Percentiles rank a stretch among this genome's conserved stretches.
These are phyloP conservation scores for Pythium aquatile DNA, from an alignment of 352 stramenopile species.

Conservation along the genomic window DNA sequence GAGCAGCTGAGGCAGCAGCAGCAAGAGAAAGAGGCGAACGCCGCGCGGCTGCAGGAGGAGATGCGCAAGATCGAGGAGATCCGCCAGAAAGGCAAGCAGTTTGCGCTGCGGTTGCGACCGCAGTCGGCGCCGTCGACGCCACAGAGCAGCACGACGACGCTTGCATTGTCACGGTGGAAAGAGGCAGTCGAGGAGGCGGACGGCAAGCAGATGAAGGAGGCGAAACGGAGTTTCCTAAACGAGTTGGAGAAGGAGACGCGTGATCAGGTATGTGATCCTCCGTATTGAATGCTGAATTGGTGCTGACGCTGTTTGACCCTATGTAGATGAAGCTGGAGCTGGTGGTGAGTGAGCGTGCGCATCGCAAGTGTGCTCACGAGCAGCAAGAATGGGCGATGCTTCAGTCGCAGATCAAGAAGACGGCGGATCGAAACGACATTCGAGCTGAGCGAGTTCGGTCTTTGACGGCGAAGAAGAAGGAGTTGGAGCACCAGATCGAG, in stretches of 20 bases:
- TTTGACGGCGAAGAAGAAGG: conserved; percentile 26
- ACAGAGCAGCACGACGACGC: not conserved
- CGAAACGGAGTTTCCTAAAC: conserved; percentile 5
- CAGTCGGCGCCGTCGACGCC: conserved; percentile 25
- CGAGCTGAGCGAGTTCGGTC: conserved; percentile 12
- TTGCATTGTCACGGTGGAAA: not conserved
- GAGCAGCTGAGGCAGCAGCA: conserved; percentile 18
- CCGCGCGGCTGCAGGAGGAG: conserved; percentile 22
- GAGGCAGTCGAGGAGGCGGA: not conserved
- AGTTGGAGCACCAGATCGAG: conserved; percentile 37
- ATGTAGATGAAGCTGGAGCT: conserved; percentile 22
- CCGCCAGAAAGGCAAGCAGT: conserved; percentile 24
- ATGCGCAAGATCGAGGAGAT: conserved; percentile 33
- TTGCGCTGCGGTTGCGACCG: conserved; percentile 27
- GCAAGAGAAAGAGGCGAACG: conserved; percentile 21
- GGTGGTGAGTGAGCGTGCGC: conserved; percentile 10
- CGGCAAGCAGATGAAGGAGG: not conserved
- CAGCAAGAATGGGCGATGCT: conserved; percentile 18
- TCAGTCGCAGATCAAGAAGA: conserved; percentile 16
- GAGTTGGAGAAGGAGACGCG: conserved; percentile 19
- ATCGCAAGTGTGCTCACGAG: not conserved
- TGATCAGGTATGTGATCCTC: conserved; percentile 6
- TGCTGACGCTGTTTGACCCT: not conserved
- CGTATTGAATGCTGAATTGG: not conserved
- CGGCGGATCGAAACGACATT: conserved; percentile 16